A percentile compares a stretch with the other conserved stretches of the same genome.
Evolutionary conservation across 208 protist genomes (phyloP).

Genomic region (Herpetomonas samuelpessoai): DNA sequence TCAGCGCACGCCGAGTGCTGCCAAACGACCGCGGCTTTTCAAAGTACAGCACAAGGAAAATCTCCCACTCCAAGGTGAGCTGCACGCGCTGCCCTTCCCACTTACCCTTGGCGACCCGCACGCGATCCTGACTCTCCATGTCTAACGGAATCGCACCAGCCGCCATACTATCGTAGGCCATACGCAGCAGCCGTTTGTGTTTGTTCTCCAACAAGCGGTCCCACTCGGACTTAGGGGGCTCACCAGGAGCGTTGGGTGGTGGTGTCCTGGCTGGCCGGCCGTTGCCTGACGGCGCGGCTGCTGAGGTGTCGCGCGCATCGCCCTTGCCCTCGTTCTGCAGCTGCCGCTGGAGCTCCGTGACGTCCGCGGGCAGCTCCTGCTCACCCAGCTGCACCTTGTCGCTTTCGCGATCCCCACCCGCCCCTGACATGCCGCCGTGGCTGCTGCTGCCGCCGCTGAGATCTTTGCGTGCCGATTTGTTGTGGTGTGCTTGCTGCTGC

Average conservation of each 20-base stretch:
- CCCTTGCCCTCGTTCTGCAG: not conserved
- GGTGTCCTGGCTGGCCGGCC: too few species aligned
- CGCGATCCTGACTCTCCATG: slow-evolving; percentile 38
- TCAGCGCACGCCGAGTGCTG: slow-evolving; percentile 35
- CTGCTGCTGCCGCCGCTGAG: not conserved
- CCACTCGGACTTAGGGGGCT: slow-evolving; percentile 30
- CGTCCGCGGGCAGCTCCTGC: not conserved
- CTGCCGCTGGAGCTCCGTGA: not conserved
- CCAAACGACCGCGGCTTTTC: slow-evolving; percentile 49
- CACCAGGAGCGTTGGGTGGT: too few species aligned
- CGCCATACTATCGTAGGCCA: slow-evolving; percentile 68
- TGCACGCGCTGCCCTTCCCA: slow-evolving; percentile 62
- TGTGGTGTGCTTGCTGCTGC: not conserved
- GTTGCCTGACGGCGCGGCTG: too few species aligned
- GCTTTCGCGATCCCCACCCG: not conserved
- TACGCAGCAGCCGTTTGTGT: slow-evolving; percentile 57
- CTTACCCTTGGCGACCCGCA: slow-evolving; percentile 53
- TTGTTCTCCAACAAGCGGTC: slow-evolving; percentile 45
- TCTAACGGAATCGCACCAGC: slow-evolving; percentile 61
- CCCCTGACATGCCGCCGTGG: not conserved
- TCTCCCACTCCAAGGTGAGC: slow-evolving; percentile 79
- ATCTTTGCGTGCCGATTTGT: too few species aligned
- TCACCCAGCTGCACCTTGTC: not conserved
- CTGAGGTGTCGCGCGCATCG: too few species aligned
- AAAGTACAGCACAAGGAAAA: slow-evolving; percentile 78